Conservation (phyloP, 1,284 basidiomycete species). For the Sanghuangporus baumii region DNA sequence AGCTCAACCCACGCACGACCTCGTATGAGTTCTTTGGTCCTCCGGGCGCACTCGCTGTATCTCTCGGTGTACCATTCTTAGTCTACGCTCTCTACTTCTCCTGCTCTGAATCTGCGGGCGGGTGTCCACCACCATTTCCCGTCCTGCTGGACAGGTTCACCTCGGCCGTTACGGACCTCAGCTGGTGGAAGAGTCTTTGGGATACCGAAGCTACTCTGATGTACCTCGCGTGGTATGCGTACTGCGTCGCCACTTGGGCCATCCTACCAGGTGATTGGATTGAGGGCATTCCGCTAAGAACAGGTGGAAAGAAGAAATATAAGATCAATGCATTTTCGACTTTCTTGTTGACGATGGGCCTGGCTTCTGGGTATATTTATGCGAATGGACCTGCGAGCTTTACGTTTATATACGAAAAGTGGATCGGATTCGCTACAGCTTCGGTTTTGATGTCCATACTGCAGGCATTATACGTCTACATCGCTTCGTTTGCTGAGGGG, state of each 20-base stretch:
- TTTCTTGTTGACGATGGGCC: constrained; percentile 71
- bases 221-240: constrained; percentile 90
- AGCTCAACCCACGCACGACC: constrained; percentile 62
- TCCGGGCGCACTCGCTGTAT: constrained; percentile 70
- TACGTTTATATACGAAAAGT: constrained; percentile 90
- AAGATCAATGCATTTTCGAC: constrained; percentile 96
- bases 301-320: constrained; percentile 77
- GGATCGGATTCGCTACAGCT: constrained; percentile 85
- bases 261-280: constrained; percentile 86
- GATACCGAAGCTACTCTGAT: constrained; percentile 72
- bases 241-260: constrained; percentile 78
- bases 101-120: constrained; percentile 75
- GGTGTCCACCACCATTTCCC: constrained; percentile 60
- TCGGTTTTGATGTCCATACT: constrained; percentile 73
- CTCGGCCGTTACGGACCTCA: constrained; percentile 40
- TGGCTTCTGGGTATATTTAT: constrained; percentile 62
- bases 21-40: constrained; percentile 87
- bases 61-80: constrained; percentile 66
- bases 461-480: constrained; percentile 76
- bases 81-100: constrained; percentile 81
- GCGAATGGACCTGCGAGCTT: constrained; percentile 76
- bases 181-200: constrained; percentile 73
- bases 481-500: constrained; percentile 61
- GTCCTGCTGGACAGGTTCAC: constrained; percentile 41
- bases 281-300: constrained; percentile 73